Conservation (phyloP, 768 basidiomycete genomes). For the Tulasnella sp. region DNA sequence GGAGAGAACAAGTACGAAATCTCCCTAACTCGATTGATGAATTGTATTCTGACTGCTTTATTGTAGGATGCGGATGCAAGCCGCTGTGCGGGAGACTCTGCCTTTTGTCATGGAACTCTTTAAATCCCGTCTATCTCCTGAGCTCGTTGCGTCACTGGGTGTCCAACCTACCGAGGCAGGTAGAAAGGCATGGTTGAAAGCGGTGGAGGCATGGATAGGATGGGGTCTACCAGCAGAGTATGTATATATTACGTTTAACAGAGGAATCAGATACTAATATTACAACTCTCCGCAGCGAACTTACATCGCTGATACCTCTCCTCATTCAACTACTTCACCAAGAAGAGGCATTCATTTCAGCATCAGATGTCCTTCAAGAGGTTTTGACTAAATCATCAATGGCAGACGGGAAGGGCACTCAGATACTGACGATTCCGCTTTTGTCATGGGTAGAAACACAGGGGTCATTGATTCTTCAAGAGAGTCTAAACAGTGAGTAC, state of each 20-base stretch:
- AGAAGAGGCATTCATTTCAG: conserved; percentile 40
- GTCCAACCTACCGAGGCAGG: too few species aligned
- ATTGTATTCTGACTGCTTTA: background rate
- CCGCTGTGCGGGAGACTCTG: conserved; percentile 52
- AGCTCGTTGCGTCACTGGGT: conserved; percentile 23
- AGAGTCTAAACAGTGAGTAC: conserved; percentile 28
- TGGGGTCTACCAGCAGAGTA: conserved; percentile 53
- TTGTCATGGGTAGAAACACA: conserved; percentile 58
- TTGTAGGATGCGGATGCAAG: conserved; percentile 46
- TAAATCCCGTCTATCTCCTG: conserved; percentile 28
- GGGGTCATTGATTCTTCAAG: conserved; percentile 38
- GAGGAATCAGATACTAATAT: background rate
- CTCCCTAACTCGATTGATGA: background rate
- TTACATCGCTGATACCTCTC: conserved; percentile 38
- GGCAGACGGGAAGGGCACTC: conserved; percentile 52
- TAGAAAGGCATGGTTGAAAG: conserved; percentile 15
- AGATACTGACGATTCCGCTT: conserved; percentile 70
- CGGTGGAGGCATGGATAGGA: conserved; percentile 65
- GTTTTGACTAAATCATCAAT: conserved; percentile 63
- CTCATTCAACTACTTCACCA: conserved; percentile 52
- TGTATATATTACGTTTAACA: conserved; percentile 20
- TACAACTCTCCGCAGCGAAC: conserved; percentile 34
- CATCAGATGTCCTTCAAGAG: conserved; percentile 63
- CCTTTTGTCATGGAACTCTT: conserved; percentile 63
- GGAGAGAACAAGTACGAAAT: conserved; percentile 50